These are phyloP conservation scores for Vigna trinervia DNA, from an alignment of 306 rosid genomes.

Conservation along the genomic window DNA sequence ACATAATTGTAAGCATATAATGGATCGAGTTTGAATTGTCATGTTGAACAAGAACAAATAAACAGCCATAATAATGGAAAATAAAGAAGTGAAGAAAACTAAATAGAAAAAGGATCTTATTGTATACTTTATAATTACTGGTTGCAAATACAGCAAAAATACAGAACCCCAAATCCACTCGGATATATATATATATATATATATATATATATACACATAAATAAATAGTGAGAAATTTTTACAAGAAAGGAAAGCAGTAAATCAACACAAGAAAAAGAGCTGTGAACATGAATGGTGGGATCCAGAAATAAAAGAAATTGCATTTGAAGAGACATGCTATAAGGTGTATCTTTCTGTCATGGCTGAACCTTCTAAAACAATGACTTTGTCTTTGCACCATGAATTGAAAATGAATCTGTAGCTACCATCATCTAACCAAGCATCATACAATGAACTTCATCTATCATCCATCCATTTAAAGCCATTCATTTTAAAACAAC, in stretches of 20 bases:
- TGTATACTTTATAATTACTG: not conserved
- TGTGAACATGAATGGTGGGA: constrained; percentile 25
- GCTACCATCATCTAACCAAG: constrained; percentile 42
- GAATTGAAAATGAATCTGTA: constrained; percentile 47
- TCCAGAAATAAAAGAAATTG: constrained; percentile 28
- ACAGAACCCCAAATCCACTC: constrained; percentile 6
- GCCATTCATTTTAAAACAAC: constrained; percentile 48
- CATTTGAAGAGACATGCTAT: constrained; percentile 17
- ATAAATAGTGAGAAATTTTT: constrained; percentile 33
- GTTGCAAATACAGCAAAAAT: not conserved
- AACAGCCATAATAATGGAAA: too few species aligned
- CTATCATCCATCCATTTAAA: constrained; percentile 41
- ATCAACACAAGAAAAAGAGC: constrained; percentile 19
- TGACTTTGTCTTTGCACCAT: constrained; percentile 24
- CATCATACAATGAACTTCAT: constrained; percentile 40
- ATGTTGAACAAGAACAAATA: too few species aligned
- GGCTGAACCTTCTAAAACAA: not conserved
- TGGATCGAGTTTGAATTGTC: too few species aligned
- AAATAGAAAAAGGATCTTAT: too few species aligned
- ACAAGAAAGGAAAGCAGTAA: constrained; percentile 29
- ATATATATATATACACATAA: constrained; percentile 15
- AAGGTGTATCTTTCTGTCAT: constrained; percentile 20
- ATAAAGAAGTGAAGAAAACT: too few species aligned
- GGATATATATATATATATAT: constrained; percentile 6
- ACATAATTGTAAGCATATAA: too few species aligned